A percentile compares a stretch with the other conserved stretches of the same genome.
These are phyloP conservation scores for Oryza punctata DNA, from an alignment of 176 grass and related monocot species.

Conservation along the genomic window DNA sequence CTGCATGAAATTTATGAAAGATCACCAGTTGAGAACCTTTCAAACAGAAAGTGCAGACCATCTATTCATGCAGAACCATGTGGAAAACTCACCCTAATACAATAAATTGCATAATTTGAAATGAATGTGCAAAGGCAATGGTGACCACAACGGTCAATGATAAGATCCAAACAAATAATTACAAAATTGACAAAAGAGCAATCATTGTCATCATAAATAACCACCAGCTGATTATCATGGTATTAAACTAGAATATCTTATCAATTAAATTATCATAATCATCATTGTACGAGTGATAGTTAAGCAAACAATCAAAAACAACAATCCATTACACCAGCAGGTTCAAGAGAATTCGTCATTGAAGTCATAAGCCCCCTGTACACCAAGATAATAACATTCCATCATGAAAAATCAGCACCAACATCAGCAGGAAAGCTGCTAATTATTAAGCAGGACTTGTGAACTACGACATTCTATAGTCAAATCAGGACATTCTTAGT, in stretches of 20 bases:
- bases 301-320: background rate
- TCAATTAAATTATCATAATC: conserved; percentile 13
- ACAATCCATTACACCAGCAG: background rate
- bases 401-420: background rate
- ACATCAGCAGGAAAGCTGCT: background rate
- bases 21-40: background rate
- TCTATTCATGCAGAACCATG: background rate
- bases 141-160: background rate
- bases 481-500: background rate
- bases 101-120: background rate
- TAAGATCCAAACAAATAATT: background rate
- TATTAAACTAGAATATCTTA: background rate
- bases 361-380: background rate
- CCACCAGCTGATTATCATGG: background rate
- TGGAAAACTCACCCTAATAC: background rate
- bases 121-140: background rate
- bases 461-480: background rate
- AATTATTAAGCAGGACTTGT: background rate
- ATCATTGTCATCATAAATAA: conserved; percentile 5
- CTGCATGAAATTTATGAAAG: background rate
- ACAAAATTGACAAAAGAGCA: background rate
- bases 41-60: background rate
- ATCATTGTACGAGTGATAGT: background rate
- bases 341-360: background rate
- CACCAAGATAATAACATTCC: background rate